A percentile compares a stretch with the other conserved stretches of the same genome.
Conservation (phyloP, 2,329 filamentous ascomycete genomes). For the Aspergillus latus region DNA sequence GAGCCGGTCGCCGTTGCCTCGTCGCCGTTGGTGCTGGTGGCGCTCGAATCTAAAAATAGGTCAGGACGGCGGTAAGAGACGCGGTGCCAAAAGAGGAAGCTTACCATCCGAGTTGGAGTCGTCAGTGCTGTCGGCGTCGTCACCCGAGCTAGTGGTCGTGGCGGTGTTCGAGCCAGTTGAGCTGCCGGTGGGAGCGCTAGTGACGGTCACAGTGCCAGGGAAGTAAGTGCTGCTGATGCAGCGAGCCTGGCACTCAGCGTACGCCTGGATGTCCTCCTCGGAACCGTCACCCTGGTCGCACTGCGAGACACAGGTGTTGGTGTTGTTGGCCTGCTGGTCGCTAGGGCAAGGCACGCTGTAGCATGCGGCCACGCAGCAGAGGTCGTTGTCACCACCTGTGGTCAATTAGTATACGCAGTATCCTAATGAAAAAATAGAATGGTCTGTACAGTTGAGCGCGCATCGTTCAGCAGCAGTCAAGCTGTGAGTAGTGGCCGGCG, state of each 20-base stretch:
- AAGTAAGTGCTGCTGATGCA: constrained; percentile 54
- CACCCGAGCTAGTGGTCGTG: constrained; percentile 22
- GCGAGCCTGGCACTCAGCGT: constrained; percentile 48
- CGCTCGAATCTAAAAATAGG: constrained; percentile 10
- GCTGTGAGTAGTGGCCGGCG: constrained; percentile 33
- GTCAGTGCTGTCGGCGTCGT: constrained; percentile 18
- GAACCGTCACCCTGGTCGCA: constrained; percentile 56
- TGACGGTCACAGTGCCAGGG: constrained; percentile 28
- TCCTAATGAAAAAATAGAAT: neutral
- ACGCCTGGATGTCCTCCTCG: constrained; percentile 46
- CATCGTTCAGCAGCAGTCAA: constrained; percentile 37
- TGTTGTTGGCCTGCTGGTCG: constrained; percentile 50
- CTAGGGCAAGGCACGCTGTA: constrained; percentile 54
- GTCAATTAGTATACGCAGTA: constrained; percentile 3
- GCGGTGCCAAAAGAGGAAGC: neutral
- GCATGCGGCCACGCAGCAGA: constrained; percentile 55
- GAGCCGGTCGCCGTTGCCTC: constrained; percentile 18
- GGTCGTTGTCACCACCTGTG: constrained; percentile 45
- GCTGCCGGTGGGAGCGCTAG: constrained; percentile 23
- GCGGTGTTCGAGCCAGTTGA: constrained; percentile 26
- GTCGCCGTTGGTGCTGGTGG: constrained; percentile 20
- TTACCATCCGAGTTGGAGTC: constrained; percentile 6
- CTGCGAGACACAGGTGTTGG: constrained; percentile 52
- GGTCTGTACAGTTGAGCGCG: constrained; percentile 36
- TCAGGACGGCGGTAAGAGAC: neutral